A percentile compares a stretch with the other conserved stretches of the same genome.
These are phyloP conservation scores for Santalum album DNA, from an alignment of 164 flowering plant species.

Conservation along the genomic window DNA sequence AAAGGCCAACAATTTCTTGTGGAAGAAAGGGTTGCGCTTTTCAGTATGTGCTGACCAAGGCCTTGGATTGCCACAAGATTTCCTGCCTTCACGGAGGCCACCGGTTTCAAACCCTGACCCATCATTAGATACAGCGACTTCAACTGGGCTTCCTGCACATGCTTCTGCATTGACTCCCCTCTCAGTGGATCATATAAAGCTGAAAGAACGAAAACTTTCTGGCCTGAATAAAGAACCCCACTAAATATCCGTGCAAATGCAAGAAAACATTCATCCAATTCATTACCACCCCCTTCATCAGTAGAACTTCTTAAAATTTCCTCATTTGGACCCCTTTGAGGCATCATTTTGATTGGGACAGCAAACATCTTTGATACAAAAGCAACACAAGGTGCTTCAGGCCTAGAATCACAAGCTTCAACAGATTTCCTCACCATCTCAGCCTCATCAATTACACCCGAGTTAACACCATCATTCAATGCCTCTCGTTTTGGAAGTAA, in stretches of 20 bases:
- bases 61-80: slow-evolving; percentile 85
- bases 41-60: slow-evolving; percentile 73
- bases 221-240: slow-evolving; percentile 60
- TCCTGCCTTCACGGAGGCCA: slow-evolving; percentile 62
- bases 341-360: slow-evolving; percentile 71
- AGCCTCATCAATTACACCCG: slow-evolving; percentile 52
- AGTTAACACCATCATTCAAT: slow-evolving; percentile 15
- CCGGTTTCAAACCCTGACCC: slow-evolving; percentile 85
- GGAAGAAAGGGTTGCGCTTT: slow-evolving; percentile 85
- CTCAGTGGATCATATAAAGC: slow-evolving; percentile 78
- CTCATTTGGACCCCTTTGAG: slow-evolving; percentile 45
- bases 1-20: slow-evolving; percentile 86
- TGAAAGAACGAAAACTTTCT: slow-evolving; percentile 73
- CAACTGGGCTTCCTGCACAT: slow-evolving; percentile 72
- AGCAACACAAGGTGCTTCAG: slow-evolving; percentile 76
- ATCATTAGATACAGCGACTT: slow-evolving; percentile 82
- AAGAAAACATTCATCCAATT: slow-evolving; percentile 79
- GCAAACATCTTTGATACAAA: slow-evolving; percentile 97
- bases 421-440: slow-evolving; percentile 65
- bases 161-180: slow-evolving; percentile 55
- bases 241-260: slow-evolving; percentile 94
- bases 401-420: slow-evolving; percentile 62
- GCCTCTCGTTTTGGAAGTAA: slow-evolving; percentile 65
- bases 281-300: slow-evolving; percentile 42
- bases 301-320: slow-evolving; percentile 29